These are phyloP conservation scores for Colletotrichum gigasporum DNA, from an alignment of 2,329 filamentous ascomycete species.

Conservation along the genomic window DNA sequence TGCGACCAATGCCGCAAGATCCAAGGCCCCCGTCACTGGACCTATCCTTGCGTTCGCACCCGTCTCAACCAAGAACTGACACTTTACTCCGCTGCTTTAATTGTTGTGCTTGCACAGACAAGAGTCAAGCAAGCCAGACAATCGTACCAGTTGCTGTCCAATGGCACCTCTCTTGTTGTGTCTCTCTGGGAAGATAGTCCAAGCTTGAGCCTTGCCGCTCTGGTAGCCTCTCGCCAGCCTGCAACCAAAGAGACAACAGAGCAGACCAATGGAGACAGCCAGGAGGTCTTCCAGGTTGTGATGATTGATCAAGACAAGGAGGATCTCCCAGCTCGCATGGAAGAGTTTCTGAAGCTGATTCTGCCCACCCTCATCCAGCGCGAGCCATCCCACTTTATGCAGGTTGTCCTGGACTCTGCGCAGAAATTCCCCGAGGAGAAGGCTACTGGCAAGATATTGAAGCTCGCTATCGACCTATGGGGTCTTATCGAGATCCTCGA, in stretches of 20 bases:
- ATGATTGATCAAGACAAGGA: conserved; percentile 71
- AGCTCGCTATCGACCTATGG: conserved; percentile 71
- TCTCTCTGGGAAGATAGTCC: conserved; percentile 32
- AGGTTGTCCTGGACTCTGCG: conserved; percentile 65
- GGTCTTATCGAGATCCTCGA: conserved; percentile 72
- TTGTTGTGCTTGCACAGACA: conserved; percentile 69
- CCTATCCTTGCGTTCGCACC: conserved; percentile 69
- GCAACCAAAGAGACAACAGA: neutral
- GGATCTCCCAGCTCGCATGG: conserved; percentile 67
- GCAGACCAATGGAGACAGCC: conserved; percentile 28
- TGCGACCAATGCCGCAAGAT: conserved; percentile 73
- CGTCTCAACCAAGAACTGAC: conserved; percentile 70
- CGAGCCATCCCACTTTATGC: conserved; percentile 69
- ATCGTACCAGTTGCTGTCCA: conserved; percentile 57
- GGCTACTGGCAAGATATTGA: conserved; percentile 63
- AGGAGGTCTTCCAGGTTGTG: conserved; percentile 46
- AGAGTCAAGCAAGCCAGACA: conserved; percentile 65
- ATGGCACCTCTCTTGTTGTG: conserved; percentile 46
- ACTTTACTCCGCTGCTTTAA: conserved; percentile 71
- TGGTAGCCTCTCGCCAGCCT: conserved; percentile 29
- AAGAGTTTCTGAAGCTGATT: conserved; percentile 68
- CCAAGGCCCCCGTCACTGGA: conserved; percentile 71
- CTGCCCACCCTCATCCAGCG: conserved; percentile 66
- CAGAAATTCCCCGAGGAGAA: conserved; percentile 55
- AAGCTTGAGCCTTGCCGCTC: conserved; percentile 28